phyloP scores from a whole-genome alignment of 441 rosid species.

The Breynia disticha region DNA sequence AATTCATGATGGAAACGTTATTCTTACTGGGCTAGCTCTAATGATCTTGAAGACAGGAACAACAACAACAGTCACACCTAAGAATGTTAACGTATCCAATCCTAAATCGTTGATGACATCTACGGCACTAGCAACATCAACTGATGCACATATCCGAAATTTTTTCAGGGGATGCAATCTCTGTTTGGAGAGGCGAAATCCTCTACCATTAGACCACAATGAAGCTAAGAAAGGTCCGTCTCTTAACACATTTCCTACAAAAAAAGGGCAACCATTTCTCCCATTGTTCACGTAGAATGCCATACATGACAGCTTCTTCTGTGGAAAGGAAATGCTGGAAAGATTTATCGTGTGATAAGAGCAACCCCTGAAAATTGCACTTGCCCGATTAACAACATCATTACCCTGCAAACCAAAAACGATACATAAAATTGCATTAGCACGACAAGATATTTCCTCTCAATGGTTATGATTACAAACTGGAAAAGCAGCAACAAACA shows the following conservation, averaged over 20 bases:
- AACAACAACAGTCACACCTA: slow-evolving; percentile 82
- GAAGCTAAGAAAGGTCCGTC: slow-evolving; percentile 24
- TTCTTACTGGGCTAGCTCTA: slow-evolving; percentile 88
- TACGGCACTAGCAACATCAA: slow-evolving; percentile 70
- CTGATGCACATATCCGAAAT: slow-evolving; percentile 33
- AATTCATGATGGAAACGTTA: slow-evolving; percentile 3
- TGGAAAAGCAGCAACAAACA: neutral
- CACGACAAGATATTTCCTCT: neutral
- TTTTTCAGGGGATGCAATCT: slow-evolving; percentile 27
- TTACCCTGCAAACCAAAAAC: slow-evolving; percentile 36
- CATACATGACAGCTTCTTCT: slow-evolving; percentile 17
- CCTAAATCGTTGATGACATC: slow-evolving; percentile 97
- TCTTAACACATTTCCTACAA: slow-evolving; percentile 22
- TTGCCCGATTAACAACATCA: slow-evolving; percentile 32
- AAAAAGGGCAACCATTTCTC: slow-evolving; percentile 25
- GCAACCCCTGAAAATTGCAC: slow-evolving; percentile 19
- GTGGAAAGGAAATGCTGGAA: slow-evolving; percentile 16
- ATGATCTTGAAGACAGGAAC: slow-evolving; percentile 80
- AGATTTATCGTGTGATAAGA: slow-evolving; percentile 20
- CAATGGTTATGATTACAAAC: neutral
- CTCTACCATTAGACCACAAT: slow-evolving; percentile 22
- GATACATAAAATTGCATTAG: slow-evolving; percentile 10
- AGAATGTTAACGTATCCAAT: slow-evolving; percentile 88
- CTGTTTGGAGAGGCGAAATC: slow-evolving; percentile 23
- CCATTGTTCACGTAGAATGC: slow-evolving; percentile 21